Percentiles rank a stretch among this genome's conserved stretches.
phyloP scores from a whole-genome alignment of 2,329 filamentous ascomycete species.

The Monascus ruber region DNA sequence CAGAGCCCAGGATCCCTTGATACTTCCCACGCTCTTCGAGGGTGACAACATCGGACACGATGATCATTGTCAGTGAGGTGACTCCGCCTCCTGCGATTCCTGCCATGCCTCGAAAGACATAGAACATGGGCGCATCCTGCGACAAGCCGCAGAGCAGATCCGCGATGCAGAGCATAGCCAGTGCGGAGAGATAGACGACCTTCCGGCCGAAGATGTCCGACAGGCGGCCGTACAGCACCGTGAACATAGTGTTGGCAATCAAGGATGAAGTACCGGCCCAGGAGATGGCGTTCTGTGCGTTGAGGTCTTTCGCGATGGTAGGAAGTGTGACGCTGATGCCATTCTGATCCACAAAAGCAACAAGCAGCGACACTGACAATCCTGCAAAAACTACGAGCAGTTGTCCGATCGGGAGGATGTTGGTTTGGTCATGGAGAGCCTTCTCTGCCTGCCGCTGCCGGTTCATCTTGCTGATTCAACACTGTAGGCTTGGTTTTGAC shows the following conservation, averaged over 20 bases:
- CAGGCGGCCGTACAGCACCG: constrained; percentile 52
- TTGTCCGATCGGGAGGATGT: constrained; percentile 43
- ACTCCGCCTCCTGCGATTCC: constrained; percentile 54
- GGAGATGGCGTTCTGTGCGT: constrained; percentile 43
- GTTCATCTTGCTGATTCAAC: constrained; percentile 13
- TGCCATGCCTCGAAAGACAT: constrained; percentile 48
- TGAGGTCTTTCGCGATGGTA: constrained; percentile 39
- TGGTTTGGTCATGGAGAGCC: constrained; percentile 44
- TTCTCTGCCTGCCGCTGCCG: constrained; percentile 32
- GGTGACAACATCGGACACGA: constrained; percentile 49
- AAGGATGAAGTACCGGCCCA: constrained; percentile 63
- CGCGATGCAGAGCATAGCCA: constrained; percentile 43
- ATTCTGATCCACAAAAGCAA: constrained; percentile 49
- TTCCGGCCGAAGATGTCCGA: constrained; percentile 54
- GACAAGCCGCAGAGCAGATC: constrained; percentile 51
- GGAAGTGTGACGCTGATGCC: constrained; percentile 44
- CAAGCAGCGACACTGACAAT: constrained; percentile 42
- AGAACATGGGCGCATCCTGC: constrained; percentile 46
- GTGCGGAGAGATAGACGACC: constrained; percentile 43
- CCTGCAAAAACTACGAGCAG: constrained; percentile 38
- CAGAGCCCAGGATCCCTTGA: constrained; percentile 36
- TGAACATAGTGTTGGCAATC: constrained; percentile 53
- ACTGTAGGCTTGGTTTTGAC: constrained; percentile 1
- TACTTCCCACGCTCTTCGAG: constrained; percentile 49
- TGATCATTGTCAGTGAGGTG: constrained; percentile 49